Percentiles rank a stretch among this genome's conserved stretches.
Conservation (phyloP, 2,329 filamentous ascomycete species). For the Colletotrichum shisoi region DNA sequence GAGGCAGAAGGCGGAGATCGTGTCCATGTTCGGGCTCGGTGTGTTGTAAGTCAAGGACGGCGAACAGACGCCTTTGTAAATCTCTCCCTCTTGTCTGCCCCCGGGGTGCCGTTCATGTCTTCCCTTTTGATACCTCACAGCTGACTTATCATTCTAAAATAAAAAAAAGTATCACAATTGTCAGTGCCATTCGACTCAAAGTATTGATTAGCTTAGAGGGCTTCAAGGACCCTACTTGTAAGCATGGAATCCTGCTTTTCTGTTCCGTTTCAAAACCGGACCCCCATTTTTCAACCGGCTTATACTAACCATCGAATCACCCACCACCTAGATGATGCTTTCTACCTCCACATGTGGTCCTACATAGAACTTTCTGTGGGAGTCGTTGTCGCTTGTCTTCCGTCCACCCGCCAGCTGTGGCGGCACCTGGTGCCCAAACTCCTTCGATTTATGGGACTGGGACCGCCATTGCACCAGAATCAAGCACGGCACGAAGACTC, state of each 20-base stretch:
- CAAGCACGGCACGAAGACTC: constrained; percentile 12
- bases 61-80: no score
- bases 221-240: constrained; percentile 50
- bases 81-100: not conserved
- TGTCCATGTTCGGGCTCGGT: constrained; percentile 51
- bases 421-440: constrained; percentile 22
- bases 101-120: no score
- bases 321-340: constrained; percentile 46
- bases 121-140: not conserved
- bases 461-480: not conserved
- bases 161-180: constrained; percentile 47
- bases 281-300: constrained; percentile 49
- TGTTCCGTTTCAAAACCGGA: constrained; percentile 52
- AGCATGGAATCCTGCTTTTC: constrained; percentile 46
- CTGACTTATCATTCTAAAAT: not conserved
- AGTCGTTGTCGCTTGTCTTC: constrained; percentile 54
- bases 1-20: constrained; percentile 50
- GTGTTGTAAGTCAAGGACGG: constrained; percentile 33
- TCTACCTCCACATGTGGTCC: constrained; percentile 56
- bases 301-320: not conserved
- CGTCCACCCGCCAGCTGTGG: constrained; percentile 39
- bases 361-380: constrained; percentile 55
- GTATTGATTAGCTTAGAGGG: constrained; percentile 51
- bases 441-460: not conserved
- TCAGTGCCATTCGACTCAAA: constrained; percentile 51